Base-by-base conservation (phyloP, 192 early-diverging fungal species). In the Gaertneriomyces semiglobifer region DNA sequence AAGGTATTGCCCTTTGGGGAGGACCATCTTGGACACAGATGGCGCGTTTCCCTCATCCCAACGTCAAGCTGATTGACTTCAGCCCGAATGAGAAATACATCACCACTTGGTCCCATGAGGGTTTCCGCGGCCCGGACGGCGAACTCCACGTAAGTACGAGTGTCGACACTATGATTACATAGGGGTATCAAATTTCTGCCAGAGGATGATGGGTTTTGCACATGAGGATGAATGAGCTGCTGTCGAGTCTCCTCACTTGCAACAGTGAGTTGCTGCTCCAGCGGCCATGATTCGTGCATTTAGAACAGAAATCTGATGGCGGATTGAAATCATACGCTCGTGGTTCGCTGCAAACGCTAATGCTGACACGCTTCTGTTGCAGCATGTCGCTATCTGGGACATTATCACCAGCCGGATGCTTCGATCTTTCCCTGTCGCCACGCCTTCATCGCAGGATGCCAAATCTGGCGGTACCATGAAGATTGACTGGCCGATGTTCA, bases 1-100 rank as follows among this genome's bases (percentile, higher is more conserved):
- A 90, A 74, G 97, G 97, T 62, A 86, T 98, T 53, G 93, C 84
- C 38, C 84, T 99, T 66, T 99, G 97, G 97, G 94, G 97, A 72
- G 95, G 95, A 25, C 84, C 88, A 18, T 87, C 85, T 48, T 96
- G 90, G 89, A 88, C 86, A 69, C 90, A 93, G 79, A 90, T 98
- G 60, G 82, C 88, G 66, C 89, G 93, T 25, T 95, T 98, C 68
- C 85, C 88, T 25, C 97, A 99, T 71, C 89, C 88, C 33, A 88
- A 89, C 69, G 93, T 95, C 51, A 90, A 89, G 70, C 73, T 93
- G 45, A 88, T 93, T 57, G 94, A 98, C 71, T 99, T 92, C 68
- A 92, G 89, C 46, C 95, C 95, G 33, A 93, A 93, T 74, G 97
- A 99, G 79, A 89, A 86, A 47, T 97, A 89, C 80, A 73, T 98